A percentile compares a stretch with the other conserved stretches of the same genome.
Conservation (phyloP, 768 basidiomycete genomes). For the Pleurotus pulmonarius region DNA sequence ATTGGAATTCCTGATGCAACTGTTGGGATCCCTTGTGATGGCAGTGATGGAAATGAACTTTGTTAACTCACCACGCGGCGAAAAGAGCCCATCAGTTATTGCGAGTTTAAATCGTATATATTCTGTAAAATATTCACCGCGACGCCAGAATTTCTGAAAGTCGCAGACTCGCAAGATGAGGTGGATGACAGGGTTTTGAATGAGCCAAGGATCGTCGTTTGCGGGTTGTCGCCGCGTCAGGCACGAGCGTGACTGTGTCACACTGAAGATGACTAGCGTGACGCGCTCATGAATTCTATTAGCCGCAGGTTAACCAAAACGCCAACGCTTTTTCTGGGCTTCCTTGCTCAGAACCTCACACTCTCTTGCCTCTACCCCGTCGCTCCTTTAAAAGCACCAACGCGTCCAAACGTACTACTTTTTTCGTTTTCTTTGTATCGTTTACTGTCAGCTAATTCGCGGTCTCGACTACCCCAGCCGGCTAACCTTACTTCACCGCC, state of each 20-base stretch:
- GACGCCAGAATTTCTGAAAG: no score
- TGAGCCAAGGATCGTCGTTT: not conserved
- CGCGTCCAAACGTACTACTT: slow-evolving; percentile 3
- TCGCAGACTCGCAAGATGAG: no score
- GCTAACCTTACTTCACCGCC: not conserved
- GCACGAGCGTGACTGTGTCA: not conserved
- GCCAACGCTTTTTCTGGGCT: slow-evolving; percentile 3
- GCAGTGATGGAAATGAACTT: no score
- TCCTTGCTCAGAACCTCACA: slow-evolving; percentile 7
- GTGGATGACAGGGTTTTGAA: not conserved
- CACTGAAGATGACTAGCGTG: not conserved
- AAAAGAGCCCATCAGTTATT: no score
- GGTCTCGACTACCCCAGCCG: not conserved
- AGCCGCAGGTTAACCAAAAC: slow-evolving; percentile 4
- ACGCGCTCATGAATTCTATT: slow-evolving; percentile 4
- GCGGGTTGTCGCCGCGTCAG: not conserved
- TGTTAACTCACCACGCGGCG: no score
- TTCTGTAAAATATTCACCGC: no score
- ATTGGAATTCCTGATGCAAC: no score
- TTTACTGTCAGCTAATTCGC: not conserved
- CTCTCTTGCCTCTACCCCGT: not conserved
- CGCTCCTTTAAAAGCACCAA: slow-evolving; percentile 2
- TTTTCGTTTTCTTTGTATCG: not conserved
- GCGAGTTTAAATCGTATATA: no score
- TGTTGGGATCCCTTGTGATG: no score